Percentiles rank a stretch among this genome's conserved stretches.
These are phyloP conservation scores for Dunaliella primolecta DNA, from an alignment of 139 green algal species.

Conservation along the genomic window DNA sequence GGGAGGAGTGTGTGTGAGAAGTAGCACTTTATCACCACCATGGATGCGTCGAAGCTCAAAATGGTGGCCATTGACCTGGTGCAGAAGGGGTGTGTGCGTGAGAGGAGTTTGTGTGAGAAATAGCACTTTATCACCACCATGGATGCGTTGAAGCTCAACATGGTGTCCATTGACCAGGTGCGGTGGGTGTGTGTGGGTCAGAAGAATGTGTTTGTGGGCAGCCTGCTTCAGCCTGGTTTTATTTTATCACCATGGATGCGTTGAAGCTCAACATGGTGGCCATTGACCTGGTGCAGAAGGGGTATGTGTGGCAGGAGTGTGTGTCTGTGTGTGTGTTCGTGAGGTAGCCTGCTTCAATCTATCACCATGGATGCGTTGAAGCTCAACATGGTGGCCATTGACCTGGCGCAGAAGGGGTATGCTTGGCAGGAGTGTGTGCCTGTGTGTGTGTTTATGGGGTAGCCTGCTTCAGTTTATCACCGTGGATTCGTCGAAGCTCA, in stretches of 20 bases:
- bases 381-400: conserved; percentile 90
- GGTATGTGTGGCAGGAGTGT: background rate
- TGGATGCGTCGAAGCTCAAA: background rate
- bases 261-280: conserved; percentile 92
- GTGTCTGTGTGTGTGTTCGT: background rate
- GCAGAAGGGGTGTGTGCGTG: background rate
- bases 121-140: conserved; percentile 94
- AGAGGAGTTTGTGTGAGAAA: background rate
- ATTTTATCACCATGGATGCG: conserved; percentile 87
- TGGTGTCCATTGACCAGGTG: conserved; percentile 91
- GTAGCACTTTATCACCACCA: background rate
- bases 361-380: conserved; percentile 91
- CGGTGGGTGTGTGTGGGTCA: background rate
- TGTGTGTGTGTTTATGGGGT: background rate
- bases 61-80: background rate
- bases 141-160: conserved; percentile 89
- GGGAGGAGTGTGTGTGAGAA: background rate
- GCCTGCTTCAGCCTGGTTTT: background rate
- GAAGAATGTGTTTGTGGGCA: background rate
- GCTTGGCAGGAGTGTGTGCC: background rate
- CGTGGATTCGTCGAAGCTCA: conserved; percentile 90
- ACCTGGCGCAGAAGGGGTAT: conserved; percentile 59
- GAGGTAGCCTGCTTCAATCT: conserved; percentile 78
- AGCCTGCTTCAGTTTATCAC: no score
- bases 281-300: conserved; percentile 72